Conservation (phyloP, 192 early-diverging fungal species). For the Rhizophagus clarus region DNA sequence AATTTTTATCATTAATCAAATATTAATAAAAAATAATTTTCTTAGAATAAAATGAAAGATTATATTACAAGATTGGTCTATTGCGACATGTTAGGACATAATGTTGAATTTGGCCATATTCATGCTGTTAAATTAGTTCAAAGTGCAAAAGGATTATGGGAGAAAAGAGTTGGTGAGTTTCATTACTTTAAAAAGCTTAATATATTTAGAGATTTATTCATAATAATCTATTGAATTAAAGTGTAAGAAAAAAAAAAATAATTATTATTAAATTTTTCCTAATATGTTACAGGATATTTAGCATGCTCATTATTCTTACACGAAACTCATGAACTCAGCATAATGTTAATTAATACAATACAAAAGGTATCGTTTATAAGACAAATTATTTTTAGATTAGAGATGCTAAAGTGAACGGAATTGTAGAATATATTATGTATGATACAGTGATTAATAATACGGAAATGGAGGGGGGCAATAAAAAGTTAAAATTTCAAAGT, state of each 20-base stretch:
- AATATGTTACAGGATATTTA: conserved; percentile 46
- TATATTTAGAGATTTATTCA: neutral
- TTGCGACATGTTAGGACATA: conserved; percentile 56
- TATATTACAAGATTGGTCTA: conserved; percentile 55
- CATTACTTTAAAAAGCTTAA: neutral
- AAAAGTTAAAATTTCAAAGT: no score
- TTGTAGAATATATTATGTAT: no score
- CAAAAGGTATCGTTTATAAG: conserved; percentile 42
- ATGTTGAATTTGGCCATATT: conserved; percentile 58
- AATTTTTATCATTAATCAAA: neutral
- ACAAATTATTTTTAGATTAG: no score
- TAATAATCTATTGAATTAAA: conserved; percentile 5
- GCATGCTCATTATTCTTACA: conserved; percentile 50
- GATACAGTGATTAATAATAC: no score
- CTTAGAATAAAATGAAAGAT: conserved; percentile 52
- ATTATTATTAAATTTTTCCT: neutral
- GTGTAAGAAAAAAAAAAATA: conserved; percentile 11
- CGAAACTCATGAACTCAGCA: conserved; percentile 51
- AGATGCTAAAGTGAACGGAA: no score
- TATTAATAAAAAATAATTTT: neutral
- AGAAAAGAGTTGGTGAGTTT: conserved; percentile 50
- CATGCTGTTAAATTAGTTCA: conserved; percentile 58
- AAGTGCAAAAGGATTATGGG: conserved; percentile 50
- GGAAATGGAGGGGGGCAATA: no score
- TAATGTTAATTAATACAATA: conserved; percentile 60